Evolutionary conservation across 257 asterid species (phyloP).

Genomic region (Penstemon newberryi): DNA sequence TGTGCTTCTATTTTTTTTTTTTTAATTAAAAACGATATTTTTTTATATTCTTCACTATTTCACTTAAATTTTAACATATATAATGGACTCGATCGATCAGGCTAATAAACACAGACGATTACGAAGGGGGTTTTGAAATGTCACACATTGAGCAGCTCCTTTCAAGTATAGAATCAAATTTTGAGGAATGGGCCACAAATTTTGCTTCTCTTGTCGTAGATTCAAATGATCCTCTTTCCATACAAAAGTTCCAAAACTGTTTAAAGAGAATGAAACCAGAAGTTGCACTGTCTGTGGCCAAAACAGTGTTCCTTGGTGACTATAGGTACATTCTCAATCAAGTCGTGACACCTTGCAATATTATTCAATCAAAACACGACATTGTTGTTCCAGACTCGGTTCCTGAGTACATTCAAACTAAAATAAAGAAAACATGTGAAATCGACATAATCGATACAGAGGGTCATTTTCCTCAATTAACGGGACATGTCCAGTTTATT

Average conservation of each 20-base stretch:
- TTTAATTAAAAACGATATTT: too few relatives aligned
- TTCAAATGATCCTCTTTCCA: conserved; percentile 49
- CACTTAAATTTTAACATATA: not conserved
- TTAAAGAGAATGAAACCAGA: conserved; percentile 58
- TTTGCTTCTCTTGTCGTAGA: conserved; percentile 58
- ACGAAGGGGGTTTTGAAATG: conserved; percentile 73
- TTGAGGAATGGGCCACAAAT: conserved; percentile 57
- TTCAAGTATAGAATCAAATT: conserved; percentile 51
- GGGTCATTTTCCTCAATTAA: conserved; percentile 87
- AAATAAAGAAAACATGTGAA: conserved; percentile 45
- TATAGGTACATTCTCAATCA: conserved; percentile 50
- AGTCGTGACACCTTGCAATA: conserved; percentile 54
- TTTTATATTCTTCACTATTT: too few relatives aligned
- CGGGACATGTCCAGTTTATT: conserved; percentile 52
- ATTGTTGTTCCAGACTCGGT: conserved; percentile 64
- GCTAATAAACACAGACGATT: conserved; percentile 53
- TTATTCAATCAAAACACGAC: conserved; percentile 58
- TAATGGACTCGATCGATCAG: conserved; percentile 28
- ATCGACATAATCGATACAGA: conserved; percentile 50
- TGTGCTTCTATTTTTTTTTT: too few relatives aligned
- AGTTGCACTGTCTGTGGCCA: conserved; percentile 57
- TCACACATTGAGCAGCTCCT: conserved; percentile 50
- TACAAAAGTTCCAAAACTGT: conserved; percentile 38
- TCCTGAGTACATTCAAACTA: conserved; percentile 48
- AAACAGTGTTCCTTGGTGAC: conserved; percentile 61